Base-by-base conservation (phyloP, 257 asterid species). In the Prunella vulgaris region DNA sequence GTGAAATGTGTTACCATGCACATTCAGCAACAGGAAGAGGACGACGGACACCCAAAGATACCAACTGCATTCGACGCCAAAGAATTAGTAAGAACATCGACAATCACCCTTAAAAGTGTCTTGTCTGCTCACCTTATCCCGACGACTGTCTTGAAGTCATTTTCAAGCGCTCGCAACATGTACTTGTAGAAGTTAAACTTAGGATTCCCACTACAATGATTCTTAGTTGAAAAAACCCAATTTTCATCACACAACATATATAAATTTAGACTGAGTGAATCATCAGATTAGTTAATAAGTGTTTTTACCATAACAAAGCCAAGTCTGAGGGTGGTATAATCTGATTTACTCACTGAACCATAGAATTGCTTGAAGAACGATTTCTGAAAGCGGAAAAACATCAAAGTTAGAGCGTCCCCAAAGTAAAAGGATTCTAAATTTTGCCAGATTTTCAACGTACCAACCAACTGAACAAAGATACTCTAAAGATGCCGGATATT, bases 11-110 rank as follows among this genome's bases (percentile, higher is more conserved):
- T 72, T 72, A 88, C 96, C 96, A 22, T 80, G 49, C 30, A 87
- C 83, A 82, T 89, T 85, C 21, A 87, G 70, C 86, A 89, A 66
- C 78, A 89, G 82, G 83, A 89, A 87, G 66, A 82, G 27, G 33
- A 89, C 85, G 10, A 87, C 95, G 15, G 85, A 80, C 18, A 89
- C 24, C 96, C 96, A 87, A 27, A 87, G 88, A 71, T 85, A 89
- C 96, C 92, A 89, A 73, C 90, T 89, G 90, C 92, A 78, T n/a
- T 49, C 48, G 12, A 46, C 15, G 21, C 61, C 12, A 59, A 59
- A 4, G n/a, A 25, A n/a, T n/a, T 10, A 40, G 65, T 56, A 4
- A 69, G 37, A 59, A 14, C 30, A 25, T 24, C 3, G 24, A n/a
- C 28, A 44, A 7, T 49, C 32, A 44, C 14, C 51, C 40, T 35